A percentile compares a stretch with the other conserved stretches of the same genome.
Conservation (phyloP, 306 rosid genomes). For the Crataegus laevigata region DNA sequence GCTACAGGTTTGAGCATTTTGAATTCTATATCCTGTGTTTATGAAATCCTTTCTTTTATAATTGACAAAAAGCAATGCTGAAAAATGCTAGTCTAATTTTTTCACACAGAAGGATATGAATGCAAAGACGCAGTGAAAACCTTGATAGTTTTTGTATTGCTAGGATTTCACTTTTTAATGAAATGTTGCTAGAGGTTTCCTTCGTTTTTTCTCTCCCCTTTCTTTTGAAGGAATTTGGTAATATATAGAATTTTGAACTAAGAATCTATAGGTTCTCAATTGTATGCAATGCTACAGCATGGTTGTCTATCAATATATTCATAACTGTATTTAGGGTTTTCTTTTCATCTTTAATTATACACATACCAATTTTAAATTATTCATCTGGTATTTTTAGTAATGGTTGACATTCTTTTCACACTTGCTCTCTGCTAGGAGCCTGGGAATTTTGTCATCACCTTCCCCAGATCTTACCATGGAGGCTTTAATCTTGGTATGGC, state of each 20-base stretch:
- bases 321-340: background rate
- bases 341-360: background rate
- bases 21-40: background rate
- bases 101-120: background rate
- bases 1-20: slow-evolving; percentile 54
- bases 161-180: background rate
- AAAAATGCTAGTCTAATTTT: background rate
- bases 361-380: background rate
- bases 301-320: background rate
- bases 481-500: slow-evolving; percentile 91
- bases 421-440: slow-evolving; percentile 66
- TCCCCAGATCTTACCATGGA: slow-evolving; percentile 94
- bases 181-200: background rate
- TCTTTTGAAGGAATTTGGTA: background rate
- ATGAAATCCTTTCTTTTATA: background rate
- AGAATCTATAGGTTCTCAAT: background rate
- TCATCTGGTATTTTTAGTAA: background rate
- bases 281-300: background rate
- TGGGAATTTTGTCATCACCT: slow-evolving; percentile 95
- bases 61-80: background rate
- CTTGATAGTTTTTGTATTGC: background rate
- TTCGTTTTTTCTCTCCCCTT: background rate
- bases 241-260: background rate
- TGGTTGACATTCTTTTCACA: slow-evolving; percentile 8
- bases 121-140: background rate